A percentile compares a stretch with the other conserved stretches of the same genome.
Evolutionary conservation across 345 rosid genomes (phyloP).

Genomic region (Linum trigynum): DNA sequence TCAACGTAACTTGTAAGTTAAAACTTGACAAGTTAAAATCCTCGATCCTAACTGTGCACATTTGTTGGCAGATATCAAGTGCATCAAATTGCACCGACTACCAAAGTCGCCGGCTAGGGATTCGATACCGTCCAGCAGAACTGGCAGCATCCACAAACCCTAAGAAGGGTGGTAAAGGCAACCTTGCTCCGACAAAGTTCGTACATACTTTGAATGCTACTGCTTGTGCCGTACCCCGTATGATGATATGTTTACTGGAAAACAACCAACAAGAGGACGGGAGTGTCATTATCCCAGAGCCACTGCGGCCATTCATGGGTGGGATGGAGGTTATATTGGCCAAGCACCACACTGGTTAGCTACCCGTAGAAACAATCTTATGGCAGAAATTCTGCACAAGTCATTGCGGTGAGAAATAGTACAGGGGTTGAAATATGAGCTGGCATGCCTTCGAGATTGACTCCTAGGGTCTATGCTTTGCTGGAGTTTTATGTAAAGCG

Average conservation of each 20-base stretch:
- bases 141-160: conserved; percentile 26
- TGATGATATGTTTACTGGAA: conserved; percentile 83
- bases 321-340: conserved; percentile 56
- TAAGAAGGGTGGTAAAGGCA: conserved; percentile 56
- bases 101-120: conserved; percentile 84
- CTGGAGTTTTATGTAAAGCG: too few species aligned
- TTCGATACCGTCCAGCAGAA: conserved; percentile 75
- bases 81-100: conserved; percentile 95
- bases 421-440: too few species aligned
- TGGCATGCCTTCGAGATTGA: too few species aligned
- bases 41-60: background rate
- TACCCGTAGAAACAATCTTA: too few species aligned
- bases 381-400: too few species aligned
- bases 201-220: conserved; percentile 97
- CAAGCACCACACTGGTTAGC: conserved; percentile 19
- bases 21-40: background rate
- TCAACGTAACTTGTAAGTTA: too few species aligned
- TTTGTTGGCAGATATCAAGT: conserved; percentile 55
- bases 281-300: conserved; percentile 58
- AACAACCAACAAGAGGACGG: conserved; percentile 93
- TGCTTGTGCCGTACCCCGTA: conserved; percentile 89
- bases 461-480: too few species aligned
- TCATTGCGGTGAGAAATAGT: too few species aligned
- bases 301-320: conserved; percentile 80
- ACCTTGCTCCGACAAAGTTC: conserved; percentile 48